A percentile compares a stretch with the other conserved stretches of the same genome.
Evolutionary conservation across 495 filamentous ascomycete genomes (phyloP).

Genomic region (Thermothielavioides terrestris): DNA sequence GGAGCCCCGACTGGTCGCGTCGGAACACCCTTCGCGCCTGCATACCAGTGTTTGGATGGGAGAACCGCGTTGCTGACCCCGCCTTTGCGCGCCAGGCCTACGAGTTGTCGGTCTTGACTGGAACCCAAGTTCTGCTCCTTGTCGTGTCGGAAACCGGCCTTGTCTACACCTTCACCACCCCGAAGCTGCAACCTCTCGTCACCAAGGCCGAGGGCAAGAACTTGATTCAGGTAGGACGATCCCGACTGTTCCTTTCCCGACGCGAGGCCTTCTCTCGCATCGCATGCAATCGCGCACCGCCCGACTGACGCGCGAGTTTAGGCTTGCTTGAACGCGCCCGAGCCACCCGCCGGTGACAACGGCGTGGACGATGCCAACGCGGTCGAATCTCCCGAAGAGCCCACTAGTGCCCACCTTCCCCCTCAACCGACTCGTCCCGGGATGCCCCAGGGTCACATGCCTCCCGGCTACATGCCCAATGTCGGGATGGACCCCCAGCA

Average conservation of each 20-base stretch:
- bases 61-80: conserved; percentile 21
- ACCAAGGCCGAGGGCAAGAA: conserved; percentile 99
- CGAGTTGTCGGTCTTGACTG: conserved; percentile 93
- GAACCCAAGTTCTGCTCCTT: conserved; percentile 92
- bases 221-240: conserved; percentile 77
- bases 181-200: conserved; percentile 96
- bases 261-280: background rate
- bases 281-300: background rate
- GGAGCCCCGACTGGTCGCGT: too few species aligned
- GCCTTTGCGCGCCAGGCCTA: conserved; percentile 60
- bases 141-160: conserved; percentile 98
- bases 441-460: conserved; percentile 46
- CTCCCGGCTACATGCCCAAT: conserved; percentile 40
- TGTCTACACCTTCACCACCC: conserved; percentile 98
- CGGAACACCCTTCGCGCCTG: background rate
- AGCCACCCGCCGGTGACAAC: conserved; percentile 83
- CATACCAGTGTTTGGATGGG: background rate
- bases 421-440: conserved; percentile 44
- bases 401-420: conserved; percentile 48
- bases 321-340: conserved; percentile 96
- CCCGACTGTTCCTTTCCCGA: background rate
- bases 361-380: conserved; percentile 67
- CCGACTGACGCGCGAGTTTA: conserved; percentile 2
- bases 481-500: conserved; percentile 50
- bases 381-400: conserved; percentile 58